These are phyloP conservation scores for Pholiota adiposa DNA, from an alignment of 1,284 basidiomycete genomes.

Conservation along the genomic window DNA sequence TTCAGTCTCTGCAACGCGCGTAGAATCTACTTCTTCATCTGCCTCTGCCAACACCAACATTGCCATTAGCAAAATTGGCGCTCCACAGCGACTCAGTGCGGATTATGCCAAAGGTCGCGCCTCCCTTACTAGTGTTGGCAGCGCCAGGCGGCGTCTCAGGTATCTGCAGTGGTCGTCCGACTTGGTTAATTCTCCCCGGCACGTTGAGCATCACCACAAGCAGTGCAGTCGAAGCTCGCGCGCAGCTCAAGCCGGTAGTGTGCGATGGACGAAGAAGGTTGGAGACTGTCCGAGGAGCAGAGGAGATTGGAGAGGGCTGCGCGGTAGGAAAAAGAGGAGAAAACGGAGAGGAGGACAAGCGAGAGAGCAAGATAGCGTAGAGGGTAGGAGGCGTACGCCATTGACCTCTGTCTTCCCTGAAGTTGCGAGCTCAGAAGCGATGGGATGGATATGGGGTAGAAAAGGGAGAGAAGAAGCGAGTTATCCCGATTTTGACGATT, in stretches of 20 bases:
- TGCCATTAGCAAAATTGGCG: constrained; percentile 4
- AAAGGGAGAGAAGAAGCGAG: constrained; percentile 1
- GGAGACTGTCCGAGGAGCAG: constrained; percentile 54
- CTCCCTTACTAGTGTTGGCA: background rate
- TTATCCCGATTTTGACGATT: constrained; percentile 49
- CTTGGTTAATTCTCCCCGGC: constrained; percentile 41
- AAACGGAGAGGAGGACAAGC: constrained; percentile 28
- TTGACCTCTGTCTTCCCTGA: constrained; percentile 55
- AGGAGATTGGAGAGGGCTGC: constrained; percentile 50
- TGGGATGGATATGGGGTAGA: constrained; percentile 9
- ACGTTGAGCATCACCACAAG: constrained; percentile 58
- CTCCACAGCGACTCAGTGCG: constrained; percentile 3
- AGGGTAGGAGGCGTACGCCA: constrained; percentile 51
- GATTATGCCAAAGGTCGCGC: background rate
- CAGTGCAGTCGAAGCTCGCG: constrained; percentile 35
- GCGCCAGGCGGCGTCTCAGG: background rate
- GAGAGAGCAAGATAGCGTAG: constrained; percentile 37
- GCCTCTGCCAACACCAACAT: constrained; percentile 12
- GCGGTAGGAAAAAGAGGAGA: constrained; percentile 32
- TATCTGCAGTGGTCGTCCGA: background rate
- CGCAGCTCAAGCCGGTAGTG: constrained; percentile 37
- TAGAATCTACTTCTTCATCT: constrained; percentile 25
- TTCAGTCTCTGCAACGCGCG: constrained; percentile 47
- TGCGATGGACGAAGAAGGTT: constrained; percentile 70
- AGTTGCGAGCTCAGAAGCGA: constrained; percentile 20